phyloP scores from a whole-genome alignment of 106 monocot species.

The Cymbidium sinense region DNA sequence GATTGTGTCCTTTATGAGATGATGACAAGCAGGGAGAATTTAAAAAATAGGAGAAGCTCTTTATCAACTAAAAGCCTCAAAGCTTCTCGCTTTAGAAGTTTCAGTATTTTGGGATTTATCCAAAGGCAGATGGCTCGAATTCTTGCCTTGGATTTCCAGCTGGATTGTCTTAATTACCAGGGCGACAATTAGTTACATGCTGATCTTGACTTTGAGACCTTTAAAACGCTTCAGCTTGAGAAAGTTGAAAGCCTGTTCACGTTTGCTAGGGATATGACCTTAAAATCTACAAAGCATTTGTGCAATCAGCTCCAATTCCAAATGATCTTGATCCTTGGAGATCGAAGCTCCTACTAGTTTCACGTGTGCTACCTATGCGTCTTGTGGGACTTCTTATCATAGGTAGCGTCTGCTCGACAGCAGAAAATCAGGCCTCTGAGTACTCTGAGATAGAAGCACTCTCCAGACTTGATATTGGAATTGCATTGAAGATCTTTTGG shows the following conservation, averaged over 20 bases:
- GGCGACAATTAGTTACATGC: constrained; percentile 73
- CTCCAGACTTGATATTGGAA: constrained; percentile 71
- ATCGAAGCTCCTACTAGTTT: constrained; percentile 83
- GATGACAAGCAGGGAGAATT: constrained; percentile 68
- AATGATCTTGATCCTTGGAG: constrained; percentile 72
- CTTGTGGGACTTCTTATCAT: constrained; percentile 79
- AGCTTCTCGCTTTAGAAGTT: constrained; percentile 59
- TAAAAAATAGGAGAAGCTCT: constrained; percentile 51
- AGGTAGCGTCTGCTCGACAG: constrained; percentile 63
- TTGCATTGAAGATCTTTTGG: constrained; percentile 88
- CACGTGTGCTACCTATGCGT: constrained; percentile 90
- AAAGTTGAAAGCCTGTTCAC: constrained; percentile 88
- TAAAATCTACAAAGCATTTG: constrained; percentile 70
- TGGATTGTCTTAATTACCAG: constrained; percentile 87
- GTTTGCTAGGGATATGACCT: constrained; percentile 72
- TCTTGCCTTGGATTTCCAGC: constrained; percentile 81
- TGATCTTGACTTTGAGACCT: constrained; percentile 89
- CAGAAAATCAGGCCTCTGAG: constrained; percentile 26
- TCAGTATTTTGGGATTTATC: constrained; percentile 81
- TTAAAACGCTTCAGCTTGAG: constrained; percentile 79
- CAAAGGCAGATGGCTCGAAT: constrained; percentile 82
- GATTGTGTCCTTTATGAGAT: constrained; percentile 95
- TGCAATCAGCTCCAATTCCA: constrained; percentile 46
- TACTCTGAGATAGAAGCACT: constrained; percentile 69
- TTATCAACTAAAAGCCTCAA: constrained; percentile 35